Evolutionary conservation across 2,329 filamentous ascomycete species (phyloP).

Genomic region (Gaeumannomyces tritici): DNA sequence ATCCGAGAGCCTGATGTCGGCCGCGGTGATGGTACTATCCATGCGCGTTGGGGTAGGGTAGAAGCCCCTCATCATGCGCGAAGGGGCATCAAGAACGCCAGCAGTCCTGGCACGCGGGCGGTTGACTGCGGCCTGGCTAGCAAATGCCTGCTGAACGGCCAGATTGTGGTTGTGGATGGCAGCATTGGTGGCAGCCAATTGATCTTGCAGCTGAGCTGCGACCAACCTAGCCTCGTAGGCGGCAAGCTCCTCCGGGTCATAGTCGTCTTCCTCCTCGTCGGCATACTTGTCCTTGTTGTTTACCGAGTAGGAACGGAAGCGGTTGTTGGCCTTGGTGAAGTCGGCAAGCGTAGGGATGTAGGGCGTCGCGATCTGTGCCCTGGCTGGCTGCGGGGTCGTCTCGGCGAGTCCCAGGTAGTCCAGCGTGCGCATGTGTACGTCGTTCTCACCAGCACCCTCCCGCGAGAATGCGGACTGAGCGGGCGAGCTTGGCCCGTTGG

Average conservation of each 20-base stretch:
- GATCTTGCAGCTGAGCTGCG: conserved; percentile 51
- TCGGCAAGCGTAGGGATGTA: conserved; percentile 69
- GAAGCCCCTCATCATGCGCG: conserved; percentile 60
- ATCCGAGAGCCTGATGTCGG: conserved; percentile 66
- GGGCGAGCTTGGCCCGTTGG: conserved; percentile 82
- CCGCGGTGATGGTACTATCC: conserved; percentile 64
- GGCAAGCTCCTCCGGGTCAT: conserved; percentile 41
- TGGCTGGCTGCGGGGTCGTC: conserved; percentile 66
- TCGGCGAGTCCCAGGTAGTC: conserved; percentile 95
- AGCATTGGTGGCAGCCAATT: conserved; percentile 53
- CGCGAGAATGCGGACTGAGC: conserved; percentile 78
- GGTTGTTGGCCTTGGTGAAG: conserved; percentile 70
- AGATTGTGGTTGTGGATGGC: conserved; percentile 86
- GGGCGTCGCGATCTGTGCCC: conserved; percentile 64
- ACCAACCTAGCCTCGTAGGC: conserved; percentile 48
- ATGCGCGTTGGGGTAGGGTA: conserved; percentile 64
- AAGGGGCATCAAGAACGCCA: conserved; percentile 76
- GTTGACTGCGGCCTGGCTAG: conserved; percentile 69
- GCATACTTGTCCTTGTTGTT: conserved; percentile 98
- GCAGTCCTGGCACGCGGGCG: conserved; percentile 86
- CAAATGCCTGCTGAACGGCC: conserved; percentile 88
- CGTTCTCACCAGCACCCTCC: conserved; percentile 75
- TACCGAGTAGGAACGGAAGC: conserved; percentile 95
- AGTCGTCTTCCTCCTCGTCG: conserved; percentile 76
- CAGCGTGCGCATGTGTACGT: conserved; percentile 80